Evolutionary conservation across 208 protist genomes (phyloP).

Genomic region (Crithidia mellificae): DNA sequence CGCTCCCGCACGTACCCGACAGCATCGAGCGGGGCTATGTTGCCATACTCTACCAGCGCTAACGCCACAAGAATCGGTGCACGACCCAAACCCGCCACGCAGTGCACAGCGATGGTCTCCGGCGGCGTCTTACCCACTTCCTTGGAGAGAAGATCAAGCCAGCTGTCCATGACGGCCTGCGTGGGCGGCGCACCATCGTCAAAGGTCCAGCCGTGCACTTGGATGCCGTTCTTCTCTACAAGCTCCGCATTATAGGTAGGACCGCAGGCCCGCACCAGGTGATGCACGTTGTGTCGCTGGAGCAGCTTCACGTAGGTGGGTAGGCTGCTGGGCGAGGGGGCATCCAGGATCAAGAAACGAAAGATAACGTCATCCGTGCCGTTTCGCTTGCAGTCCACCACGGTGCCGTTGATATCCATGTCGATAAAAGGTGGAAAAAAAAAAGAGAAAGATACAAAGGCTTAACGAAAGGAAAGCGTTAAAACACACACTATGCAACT

Average conservation of each 20-base stretch:
- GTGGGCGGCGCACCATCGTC: constrained; percentile 92
- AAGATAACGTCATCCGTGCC: constrained; percentile 48
- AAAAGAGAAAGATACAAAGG: not conserved
- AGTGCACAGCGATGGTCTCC: constrained; percentile 87
- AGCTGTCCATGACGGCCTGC: constrained; percentile 68
- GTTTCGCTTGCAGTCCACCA: constrained; percentile 78
- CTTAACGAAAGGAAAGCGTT: too few relatives aligned
- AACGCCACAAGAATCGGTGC: constrained; percentile 91
- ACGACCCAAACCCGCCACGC: constrained; percentile 90
- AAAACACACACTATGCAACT: too few relatives aligned
- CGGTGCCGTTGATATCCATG: constrained; percentile 87
- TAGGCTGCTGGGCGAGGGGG: constrained; percentile 81
- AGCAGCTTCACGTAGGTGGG: constrained; percentile 89
- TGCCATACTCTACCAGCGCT: constrained; percentile 87
- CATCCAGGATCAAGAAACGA: constrained; percentile 87
- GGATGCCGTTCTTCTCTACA: constrained; percentile 73
- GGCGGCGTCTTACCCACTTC: constrained; percentile 43
- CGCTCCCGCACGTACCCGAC: constrained; percentile 77
- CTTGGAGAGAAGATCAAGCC: constrained; percentile 75
- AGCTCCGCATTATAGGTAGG: constrained; percentile 75
- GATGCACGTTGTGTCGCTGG: constrained; percentile 68
- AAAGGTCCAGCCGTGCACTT: constrained; percentile 88
- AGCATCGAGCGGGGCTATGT: constrained; percentile 80
- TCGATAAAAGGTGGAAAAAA: constrained; percentile 14
- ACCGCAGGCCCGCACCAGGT: constrained; percentile 87